Evolutionary conservation across 345 rosid genomes (phyloP), one percentile per base, ranked within the genome.

Genomic region (Gossypium arboreum): DNA sequence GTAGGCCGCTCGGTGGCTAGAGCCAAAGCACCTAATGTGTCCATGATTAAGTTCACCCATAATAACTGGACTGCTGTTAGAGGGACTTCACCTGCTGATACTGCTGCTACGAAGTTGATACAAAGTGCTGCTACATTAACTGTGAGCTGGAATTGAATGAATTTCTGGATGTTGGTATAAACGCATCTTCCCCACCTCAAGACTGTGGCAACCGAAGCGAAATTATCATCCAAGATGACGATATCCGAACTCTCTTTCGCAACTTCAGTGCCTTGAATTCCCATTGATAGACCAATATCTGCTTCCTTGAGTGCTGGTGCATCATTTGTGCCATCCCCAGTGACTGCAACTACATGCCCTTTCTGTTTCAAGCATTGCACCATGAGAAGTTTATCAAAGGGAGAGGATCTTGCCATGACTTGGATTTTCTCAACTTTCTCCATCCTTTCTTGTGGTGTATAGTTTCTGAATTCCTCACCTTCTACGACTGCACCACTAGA

Each of bases 271-370:
- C 69, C 69, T 12, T 65, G 69, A 65, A 65, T 65, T n/a, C 69
- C 69, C 69, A 65, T 65, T 3, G 69, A 65, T 65, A 65, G 69
- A 43, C 69, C 69, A 41, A 65, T 65, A 43, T 41, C 69, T 4
- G 69, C 69, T 65, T 65, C 69, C 51, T 65, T 65, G 51, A 65
- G 69, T 65, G 69, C 69, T 10, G 69, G 69, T 65, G 69, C 69
- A 41, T 64, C 68, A n/a, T 64, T 64, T 4, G 68, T 64, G 25
- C 68, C 68, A 41, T 64, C 68, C 7, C 68, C 68, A 9, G 68
- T 64, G 50, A 64, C 68, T 0, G 68, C 51, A 64, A 64, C 68
- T 41, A 41, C 68, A 41, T 41, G 68, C 8, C 68, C 50, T 64
- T 41, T 64, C 16, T 17, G 50, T 64, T 64, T 64, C 68, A 64